phyloP scores from a whole-genome alignment of 441 rosid species.

The Brassica balearica region DNA sequence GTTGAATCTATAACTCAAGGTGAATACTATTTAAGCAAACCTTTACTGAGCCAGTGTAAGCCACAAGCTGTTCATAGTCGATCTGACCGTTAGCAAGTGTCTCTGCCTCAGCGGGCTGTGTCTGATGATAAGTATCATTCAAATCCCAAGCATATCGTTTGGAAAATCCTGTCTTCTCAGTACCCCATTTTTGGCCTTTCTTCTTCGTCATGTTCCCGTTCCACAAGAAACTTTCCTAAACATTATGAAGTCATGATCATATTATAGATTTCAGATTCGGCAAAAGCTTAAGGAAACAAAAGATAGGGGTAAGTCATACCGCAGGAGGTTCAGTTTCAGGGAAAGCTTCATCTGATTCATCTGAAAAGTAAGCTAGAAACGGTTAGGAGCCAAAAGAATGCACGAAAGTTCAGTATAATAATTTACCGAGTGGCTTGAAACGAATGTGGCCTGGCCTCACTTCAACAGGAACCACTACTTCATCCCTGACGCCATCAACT shows the following conservation, averaged over 20 bases:
- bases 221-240: constrained; percentile 75
- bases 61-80: constrained; percentile 70
- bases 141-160: constrained; percentile 53
- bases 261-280: neutral
- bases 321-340: constrained; percentile 53
- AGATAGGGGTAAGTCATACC: constrained; percentile 53
- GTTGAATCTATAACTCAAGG: neutral
- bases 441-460: constrained; percentile 96
- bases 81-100: constrained; percentile 40
- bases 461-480: constrained; percentile 70
- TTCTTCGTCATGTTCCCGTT: constrained; percentile 87
- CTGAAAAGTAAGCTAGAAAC: constrained; percentile 50
- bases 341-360: constrained; percentile 51
- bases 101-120: constrained; percentile 48
- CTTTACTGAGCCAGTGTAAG: constrained; percentile 73
- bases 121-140: constrained; percentile 33
- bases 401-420: constrained; percentile 23
- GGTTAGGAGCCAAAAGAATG: constrained; percentile 11
- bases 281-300: constrained; percentile 12
- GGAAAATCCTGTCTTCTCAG: constrained; percentile 58
- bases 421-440: constrained; percentile 59
- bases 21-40: constrained; percentile 48
- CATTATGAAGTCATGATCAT: constrained; percentile 9
- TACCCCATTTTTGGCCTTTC: constrained; percentile 97
- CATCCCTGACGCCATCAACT: constrained; percentile 56